Evolutionary conservation across 2,329 filamentous ascomycete genomes (phyloP).

Genomic region (Ceratocystis albifundus): DNA sequence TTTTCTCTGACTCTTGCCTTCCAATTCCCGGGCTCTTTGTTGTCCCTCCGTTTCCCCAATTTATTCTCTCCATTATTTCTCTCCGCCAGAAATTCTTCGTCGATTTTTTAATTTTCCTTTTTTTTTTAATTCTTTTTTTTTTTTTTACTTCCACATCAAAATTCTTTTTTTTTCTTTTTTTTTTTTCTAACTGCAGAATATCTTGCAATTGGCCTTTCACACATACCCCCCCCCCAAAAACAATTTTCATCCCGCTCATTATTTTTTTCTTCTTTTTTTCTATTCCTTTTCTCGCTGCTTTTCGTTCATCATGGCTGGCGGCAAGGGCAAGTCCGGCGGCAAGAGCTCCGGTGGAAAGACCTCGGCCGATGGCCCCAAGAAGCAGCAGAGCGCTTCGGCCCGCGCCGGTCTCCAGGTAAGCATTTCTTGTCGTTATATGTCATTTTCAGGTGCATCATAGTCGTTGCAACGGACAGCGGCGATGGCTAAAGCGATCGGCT

Average conservation of each 20-base stretch:
- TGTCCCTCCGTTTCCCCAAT: not conserved
- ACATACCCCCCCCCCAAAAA: no score
- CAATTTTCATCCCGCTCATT: slow-evolving; percentile 5
- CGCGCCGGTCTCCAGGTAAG: slow-evolving; percentile 92
- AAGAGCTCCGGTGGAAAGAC: slow-evolving; percentile 77
- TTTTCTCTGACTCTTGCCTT: slow-evolving; percentile 16
- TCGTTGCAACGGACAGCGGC: not conserved
- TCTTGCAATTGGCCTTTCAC: not conserved
- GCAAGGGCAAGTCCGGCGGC: slow-evolving; percentile 89
- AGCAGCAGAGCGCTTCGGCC: slow-evolving; percentile 90
- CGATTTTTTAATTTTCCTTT: slow-evolving; percentile 12
- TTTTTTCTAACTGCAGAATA: not conserved
- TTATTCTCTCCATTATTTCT: not conserved
- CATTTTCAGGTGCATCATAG: not conserved
- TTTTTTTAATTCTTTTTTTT: not conserved
- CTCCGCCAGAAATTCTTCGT: not conserved
- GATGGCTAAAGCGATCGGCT: not conserved
- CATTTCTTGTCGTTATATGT: slow-evolving; percentile 25
- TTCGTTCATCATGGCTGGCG: slow-evolving; percentile 52
- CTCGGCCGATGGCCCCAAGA: slow-evolving; percentile 56
- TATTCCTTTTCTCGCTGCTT: not conserved
- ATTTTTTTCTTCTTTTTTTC: slow-evolving; percentile 17
- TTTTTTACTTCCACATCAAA: not conserved
- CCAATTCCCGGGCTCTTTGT: not conserved
- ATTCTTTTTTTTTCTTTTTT: not conserved